These are phyloP conservation scores for Blastocystis sp. DNA, from an alignment of 352 stramenopile genomes.

Conservation along the genomic window DNA sequence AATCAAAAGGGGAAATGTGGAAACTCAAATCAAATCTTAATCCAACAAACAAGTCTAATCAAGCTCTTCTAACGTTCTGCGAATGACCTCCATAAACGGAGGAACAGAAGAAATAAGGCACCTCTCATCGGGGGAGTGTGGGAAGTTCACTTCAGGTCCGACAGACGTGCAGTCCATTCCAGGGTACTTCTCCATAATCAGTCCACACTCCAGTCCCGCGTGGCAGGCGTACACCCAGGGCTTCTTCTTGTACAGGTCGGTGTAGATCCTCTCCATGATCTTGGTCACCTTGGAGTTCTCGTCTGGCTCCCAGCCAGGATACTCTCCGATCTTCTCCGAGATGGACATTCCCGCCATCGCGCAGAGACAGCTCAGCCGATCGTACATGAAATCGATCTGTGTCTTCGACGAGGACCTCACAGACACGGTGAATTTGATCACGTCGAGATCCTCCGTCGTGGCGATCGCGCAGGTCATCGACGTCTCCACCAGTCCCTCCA, in stretches of 20 bases:
- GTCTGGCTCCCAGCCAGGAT: conserved; percentile 50
- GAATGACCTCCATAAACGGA: conserved; percentile 43
- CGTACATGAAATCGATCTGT: conserved; percentile 57
- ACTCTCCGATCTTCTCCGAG: conserved; percentile 33
- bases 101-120: conserved; percentile 57
- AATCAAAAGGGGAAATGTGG: conserved; percentile 37
- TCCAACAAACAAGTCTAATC: not conserved
- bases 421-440: conserved; percentile 43
- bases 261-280: not conserved
- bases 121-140: conserved; percentile 51
- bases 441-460: not conserved
- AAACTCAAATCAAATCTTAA: not conserved
- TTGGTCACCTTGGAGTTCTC: conserved; percentile 10
- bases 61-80: conserved; percentile 47
- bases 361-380: not conserved
- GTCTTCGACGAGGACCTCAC: conserved; percentile 52
- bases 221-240: conserved; percentile 55
- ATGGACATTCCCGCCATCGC: conserved; percentile 25
- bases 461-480: conserved; percentile 61
- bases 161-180: conserved; percentile 58
- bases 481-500: conserved; percentile 50
- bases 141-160: conserved; percentile 46
- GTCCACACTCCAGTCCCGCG: conserved; percentile 46
- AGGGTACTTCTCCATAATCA: conserved; percentile 61
- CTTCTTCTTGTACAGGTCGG: conserved; percentile 21